Base-by-base conservation (phyloP, 2,329 filamentous ascomycete genomes). In the Diplodia scrobiculata region DNA sequence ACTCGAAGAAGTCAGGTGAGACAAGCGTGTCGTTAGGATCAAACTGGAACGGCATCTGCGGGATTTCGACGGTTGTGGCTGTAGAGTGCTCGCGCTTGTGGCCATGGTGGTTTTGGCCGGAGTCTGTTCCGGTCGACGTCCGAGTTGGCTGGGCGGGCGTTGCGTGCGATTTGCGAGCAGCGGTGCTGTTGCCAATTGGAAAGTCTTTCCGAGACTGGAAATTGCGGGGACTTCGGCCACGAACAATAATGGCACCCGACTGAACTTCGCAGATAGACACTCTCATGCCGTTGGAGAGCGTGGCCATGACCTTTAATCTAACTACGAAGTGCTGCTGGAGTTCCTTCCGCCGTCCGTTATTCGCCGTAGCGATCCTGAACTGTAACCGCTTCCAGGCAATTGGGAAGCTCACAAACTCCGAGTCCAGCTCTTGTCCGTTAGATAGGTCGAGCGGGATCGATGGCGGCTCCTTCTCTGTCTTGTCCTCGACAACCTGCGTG, bases 241-340 rank as follows among this genome's bases (percentile, higher is more conserved):
- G 89, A 34, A 98, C 94, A 65, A 98, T 96, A 71, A 98, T 94
- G 1, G 94, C 91, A 0, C 92, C 90, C 0, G 94, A 97, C 34
- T 89, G 89, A 17, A 92, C 88, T 78, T 97, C 93, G 62, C 90
- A 90, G 62, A 97, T 84, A 7, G 91, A 85, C 38, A 92, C 85
- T 77, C 93, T 96, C 38, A 84, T 84, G n/a, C 92, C 92, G 68
- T 91, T 95, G 0, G 91, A 86, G 59, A 98, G 80, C 0, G 91
- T 95, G 17, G 89, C 93, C 69, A 93, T 83, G 10, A 97, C 89
- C 77, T 94, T 96, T 62, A 98, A 81, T 69, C 92, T 89, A 67
- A 98, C 84, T 11, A 96, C 88, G 77, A 98, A 98, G 79, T 98
- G 94, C 75, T 98, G 94, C 75, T 98, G 94, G 53, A 98, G 84